Conservation (phyloP, 257 asterid species). For the Petunia secreta region DNA sequence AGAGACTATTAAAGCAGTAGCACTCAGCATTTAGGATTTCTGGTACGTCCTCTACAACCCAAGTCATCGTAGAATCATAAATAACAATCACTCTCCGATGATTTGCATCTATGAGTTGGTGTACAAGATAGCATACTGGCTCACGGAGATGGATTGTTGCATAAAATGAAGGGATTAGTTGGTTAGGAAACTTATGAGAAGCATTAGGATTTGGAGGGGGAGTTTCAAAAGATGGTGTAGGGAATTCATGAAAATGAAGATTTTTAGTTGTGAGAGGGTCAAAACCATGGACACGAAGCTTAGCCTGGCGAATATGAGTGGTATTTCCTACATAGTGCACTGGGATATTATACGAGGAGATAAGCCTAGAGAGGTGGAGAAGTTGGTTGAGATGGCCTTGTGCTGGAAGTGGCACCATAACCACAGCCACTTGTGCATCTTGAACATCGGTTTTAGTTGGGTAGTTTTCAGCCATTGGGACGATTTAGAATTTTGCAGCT, state of each 20-base stretch:
- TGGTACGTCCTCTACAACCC: slow-evolving; percentile 31
- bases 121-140: slow-evolving; percentile 21
- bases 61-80: slow-evolving; percentile 33
- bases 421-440: neutral
- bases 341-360: slow-evolving; percentile 19
- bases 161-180: slow-evolving; percentile 25
- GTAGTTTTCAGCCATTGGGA: neutral
- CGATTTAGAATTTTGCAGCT: neutral
- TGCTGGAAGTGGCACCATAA: slow-evolving; percentile 24
- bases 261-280: neutral
- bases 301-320: slow-evolving; percentile 23
- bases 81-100: slow-evolving; percentile 30
- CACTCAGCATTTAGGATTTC: slow-evolving; percentile 34
- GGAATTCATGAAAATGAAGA: slow-evolving; percentile 22
- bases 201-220: slow-evolving; percentile 27
- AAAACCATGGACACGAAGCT: slow-evolving; percentile 3
- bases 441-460: neutral
- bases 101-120: neutral
- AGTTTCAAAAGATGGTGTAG: neutral
- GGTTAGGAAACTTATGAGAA: slow-evolving; percentile 27
- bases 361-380: slow-evolving; percentile 20
- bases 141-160: slow-evolving; percentile 30
- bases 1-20: slow-evolving; percentile 30
- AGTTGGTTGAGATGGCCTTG: slow-evolving; percentile 32
- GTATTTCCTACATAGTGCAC: slow-evolving; percentile 14